These are phyloP conservation scores for Diplosphaera chodatii DNA, from an alignment of 139 green algal genomes.

Conservation along the genomic window DNA sequence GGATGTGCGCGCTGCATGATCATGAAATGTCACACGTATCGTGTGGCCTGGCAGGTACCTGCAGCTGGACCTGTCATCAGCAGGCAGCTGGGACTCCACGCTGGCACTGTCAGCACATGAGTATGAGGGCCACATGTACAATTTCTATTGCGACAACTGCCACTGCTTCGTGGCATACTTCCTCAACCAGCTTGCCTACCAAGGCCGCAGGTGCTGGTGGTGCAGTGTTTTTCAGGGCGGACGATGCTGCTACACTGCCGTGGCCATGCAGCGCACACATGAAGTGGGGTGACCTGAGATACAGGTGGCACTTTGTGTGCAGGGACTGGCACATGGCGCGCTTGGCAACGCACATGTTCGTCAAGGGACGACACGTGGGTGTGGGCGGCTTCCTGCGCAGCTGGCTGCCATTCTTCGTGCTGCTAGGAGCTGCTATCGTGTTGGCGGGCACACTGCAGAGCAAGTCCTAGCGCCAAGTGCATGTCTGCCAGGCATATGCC, in stretches of 20 bases:
- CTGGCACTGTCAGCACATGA: constrained; percentile 8
- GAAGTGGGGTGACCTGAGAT: no score
- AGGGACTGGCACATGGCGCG: constrained; percentile 25
- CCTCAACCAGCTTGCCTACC: constrained; percentile 29
- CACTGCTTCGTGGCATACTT: constrained; percentile 39
- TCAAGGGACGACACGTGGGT: constrained; percentile 7
- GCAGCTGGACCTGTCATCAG: constrained; percentile 5
- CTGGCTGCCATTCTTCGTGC: constrained; percentile 16
- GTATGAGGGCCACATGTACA: constrained; percentile 34
- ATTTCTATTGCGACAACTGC: constrained; percentile 37
- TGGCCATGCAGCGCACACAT: no score
- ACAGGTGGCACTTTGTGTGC: not conserved
- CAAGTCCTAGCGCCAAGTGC: no score
- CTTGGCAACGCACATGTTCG: constrained; percentile 14
- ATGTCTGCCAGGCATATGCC: no score
- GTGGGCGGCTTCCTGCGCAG: constrained; percentile 7
- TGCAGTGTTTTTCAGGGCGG: not conserved
- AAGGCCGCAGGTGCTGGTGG: constrained; percentile 3
- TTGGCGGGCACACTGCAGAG: not conserved
- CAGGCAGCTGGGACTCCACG: constrained; percentile 10
- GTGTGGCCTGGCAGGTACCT: not conserved
- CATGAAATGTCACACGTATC: no score
- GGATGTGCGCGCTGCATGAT: no score
- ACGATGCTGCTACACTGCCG: no score
- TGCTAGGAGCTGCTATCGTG: not conserved